Percentiles rank a stretch among this genome's conserved stretches.
phyloP scores from a whole-genome alignment of 2,329 filamentous ascomycete species.

The Aspergillus cejpii region DNA sequence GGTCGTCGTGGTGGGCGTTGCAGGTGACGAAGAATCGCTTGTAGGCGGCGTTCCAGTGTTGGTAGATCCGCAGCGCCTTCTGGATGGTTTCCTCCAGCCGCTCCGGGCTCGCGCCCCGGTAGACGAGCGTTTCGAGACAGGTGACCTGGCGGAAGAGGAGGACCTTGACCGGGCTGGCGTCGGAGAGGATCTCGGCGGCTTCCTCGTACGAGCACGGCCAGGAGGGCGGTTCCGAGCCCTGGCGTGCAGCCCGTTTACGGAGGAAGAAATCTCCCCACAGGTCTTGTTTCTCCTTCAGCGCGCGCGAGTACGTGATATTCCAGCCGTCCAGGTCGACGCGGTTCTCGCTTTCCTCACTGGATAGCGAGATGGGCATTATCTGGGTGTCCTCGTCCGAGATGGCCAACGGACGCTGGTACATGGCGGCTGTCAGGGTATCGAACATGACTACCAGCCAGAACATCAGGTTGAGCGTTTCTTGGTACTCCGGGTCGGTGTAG shows the following conservation, averaged over 20 bases:
- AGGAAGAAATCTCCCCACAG: slow-evolving; percentile 40
- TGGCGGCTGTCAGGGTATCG: slow-evolving; percentile 51
- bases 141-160: slow-evolving; percentile 53
- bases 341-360: slow-evolving; percentile 4
- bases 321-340: slow-evolving; percentile 1
- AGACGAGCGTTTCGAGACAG: slow-evolving; percentile 49
- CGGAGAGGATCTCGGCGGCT: slow-evolving; percentile 46
- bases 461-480: slow-evolving; percentile 47
- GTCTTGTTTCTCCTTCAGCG: slow-evolving; percentile 14
- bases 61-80: slow-evolving; percentile 46
- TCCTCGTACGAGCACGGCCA: slow-evolving; percentile 53
- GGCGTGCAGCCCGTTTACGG: slow-evolving; percentile 10
- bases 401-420: slow-evolving; percentile 44
- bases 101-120: slow-evolving; percentile 34
- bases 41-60: slow-evolving; percentile 51
- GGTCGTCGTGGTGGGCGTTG: slow-evolving; percentile 44
- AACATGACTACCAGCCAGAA: slow-evolving; percentile 57
- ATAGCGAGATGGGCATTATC: slow-evolving; percentile 17
- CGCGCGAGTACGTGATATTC: slow-evolving; percentile 8
- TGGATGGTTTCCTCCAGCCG: slow-evolving; percentile 46
- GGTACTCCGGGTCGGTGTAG: slow-evolving; percentile 26
- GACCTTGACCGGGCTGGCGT: slow-evolving; percentile 54
- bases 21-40: slow-evolving; percentile 49
- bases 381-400: slow-evolving; percentile 45
- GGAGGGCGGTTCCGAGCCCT: slow-evolving; percentile 22